Evolutionary conservation across 768 basidiomycete genomes (phyloP), one percentile per base, ranked within the genome.

Genomic region (Leucocoprinus birnbaumii): DNA sequence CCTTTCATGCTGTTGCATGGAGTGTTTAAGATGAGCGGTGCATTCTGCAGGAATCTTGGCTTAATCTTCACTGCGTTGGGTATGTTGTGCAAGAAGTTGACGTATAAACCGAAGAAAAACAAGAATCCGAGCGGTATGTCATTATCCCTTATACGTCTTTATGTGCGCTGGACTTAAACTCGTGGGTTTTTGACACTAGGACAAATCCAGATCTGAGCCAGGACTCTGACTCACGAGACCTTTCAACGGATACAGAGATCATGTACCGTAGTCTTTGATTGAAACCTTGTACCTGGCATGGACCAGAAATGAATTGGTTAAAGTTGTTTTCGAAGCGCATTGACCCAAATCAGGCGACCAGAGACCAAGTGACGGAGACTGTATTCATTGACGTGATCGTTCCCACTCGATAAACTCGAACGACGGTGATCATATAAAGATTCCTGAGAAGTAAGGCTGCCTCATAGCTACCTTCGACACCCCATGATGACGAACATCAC

Each of bases 1-100:
- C 54, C 54, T 16, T 48, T 55, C 54, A 41, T 55, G 47, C n/a
- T 49, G 7, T 40, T 55, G 19, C 40, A 48, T 13, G 47, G 47
- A 1, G 54, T 26, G 31, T 55, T 55, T 40, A 48, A 49, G 48
- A 44, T 49, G 48, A 7, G 19, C 18, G 54, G 54, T 1, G 41
- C 27, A 16, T 13, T 55, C 48, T n/a, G 41, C 9, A 19, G 16
- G 11, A 48, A 42, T 10, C 38, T 55, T 34, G 54, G 48, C 4
- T 24, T 55, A 26, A 35, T 48, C 19, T 49, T 55, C 22, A 49
- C 40, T 19, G 48, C 19, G n/a, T n/a, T 43, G 14, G 48, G 24
- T 7, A 24, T 22, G 10, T 31, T 55, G 45, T 22, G 46, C 14
- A 16, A 19, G 26, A 55, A 49, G 48, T 35, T 43, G 18, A 41